Base-by-base conservation (phyloP, 768 basidiomycete species). In the Crucibulum laeve region DNA sequence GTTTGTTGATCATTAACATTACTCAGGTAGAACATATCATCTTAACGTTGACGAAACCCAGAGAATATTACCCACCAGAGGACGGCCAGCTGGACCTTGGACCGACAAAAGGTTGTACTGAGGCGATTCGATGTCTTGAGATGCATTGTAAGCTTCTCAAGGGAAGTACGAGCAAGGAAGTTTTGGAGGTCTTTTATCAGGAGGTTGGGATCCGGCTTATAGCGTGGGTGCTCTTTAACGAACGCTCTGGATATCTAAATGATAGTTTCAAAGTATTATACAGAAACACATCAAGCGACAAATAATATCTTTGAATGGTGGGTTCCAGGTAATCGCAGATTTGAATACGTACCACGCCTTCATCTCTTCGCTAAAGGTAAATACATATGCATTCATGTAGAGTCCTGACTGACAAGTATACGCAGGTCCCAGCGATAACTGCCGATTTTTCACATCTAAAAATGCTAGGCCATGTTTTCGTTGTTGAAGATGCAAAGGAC, bases 281-380 rank as follows among this genome's bases (percentile, higher is more conserved):
- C 93, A 97, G 58, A 92, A 95, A 53, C 95, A 97, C 54, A 84
- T 98, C 61, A 98, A 99, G 59, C 78, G 93, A 1, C 93, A 97
- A 60, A 99, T 98, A 55, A 93, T 98, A 38, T 97, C 94, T 1
- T 74, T 96, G 25, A 80, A 71, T 43, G 96, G 96, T 13, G 95
- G 95, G 0, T 95, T 98, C 63, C 91, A 92, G 51, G 84, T 97
- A 47, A 97, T 99, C 49, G 87, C 94, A 1, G 96, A 99, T 61
- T 67, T 99, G 47, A 99, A 98, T 62, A 80, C 87, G 3, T 99
- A 99, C 62, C 81, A 96, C 62, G 62, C 77, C 0, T 99, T 99
- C 63, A 83, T 98, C 34, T 68, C 84, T 0, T 87, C 89, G 2
- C 76, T 99, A 35, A 93, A 88, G 67, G 89, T 87, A 40, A 6